These are phyloP conservation scores for Pyrus pyrifolia DNA, from an alignment of 306 rosid genomes.

Conservation along the genomic window DNA sequence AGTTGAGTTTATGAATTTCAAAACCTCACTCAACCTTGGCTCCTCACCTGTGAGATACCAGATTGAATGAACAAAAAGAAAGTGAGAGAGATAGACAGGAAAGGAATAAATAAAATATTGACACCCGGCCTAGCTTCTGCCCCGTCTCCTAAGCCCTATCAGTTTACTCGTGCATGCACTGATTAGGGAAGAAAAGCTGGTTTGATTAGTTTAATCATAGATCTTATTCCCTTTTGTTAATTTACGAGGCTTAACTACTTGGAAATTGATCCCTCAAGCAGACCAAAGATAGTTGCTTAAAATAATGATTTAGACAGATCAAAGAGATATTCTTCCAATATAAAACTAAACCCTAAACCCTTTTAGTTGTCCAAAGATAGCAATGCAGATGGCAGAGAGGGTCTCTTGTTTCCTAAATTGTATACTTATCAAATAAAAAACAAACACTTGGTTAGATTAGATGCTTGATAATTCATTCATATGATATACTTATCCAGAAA, in stretches of 20 bases:
- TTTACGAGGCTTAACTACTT: not conserved
- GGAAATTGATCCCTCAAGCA: conserved; percentile 23
- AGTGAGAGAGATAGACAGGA: not conserved
- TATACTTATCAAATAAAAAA: not conserved
- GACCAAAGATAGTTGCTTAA: not conserved
- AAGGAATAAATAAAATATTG: not conserved
- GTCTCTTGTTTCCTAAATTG: not conserved
- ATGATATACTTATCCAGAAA: not conserved
- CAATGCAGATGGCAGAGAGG: conserved; percentile 3
- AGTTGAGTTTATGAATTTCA: not conserved
- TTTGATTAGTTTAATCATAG: not conserved
- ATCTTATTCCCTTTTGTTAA: not conserved
- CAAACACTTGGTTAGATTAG: not conserved
- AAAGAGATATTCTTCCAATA: conserved; percentile 13
- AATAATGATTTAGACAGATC: conserved; percentile 2
- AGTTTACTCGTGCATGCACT: conserved; percentile 19
- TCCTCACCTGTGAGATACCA: not conserved
- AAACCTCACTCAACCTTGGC: not conserved
- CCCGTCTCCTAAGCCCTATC: conserved; percentile 16
- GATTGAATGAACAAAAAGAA: not conserved
- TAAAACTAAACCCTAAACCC: not conserved
- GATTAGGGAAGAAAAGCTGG: not conserved
- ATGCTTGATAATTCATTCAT: not conserved
- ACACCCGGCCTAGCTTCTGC: conserved; percentile 28
- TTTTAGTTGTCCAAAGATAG: conserved; percentile 12